A percentile compares a stretch with the other conserved stretches of the same genome.
Conservation (phyloP, 78 protist genomes). For the Emiliania huxleyi region DNA sequence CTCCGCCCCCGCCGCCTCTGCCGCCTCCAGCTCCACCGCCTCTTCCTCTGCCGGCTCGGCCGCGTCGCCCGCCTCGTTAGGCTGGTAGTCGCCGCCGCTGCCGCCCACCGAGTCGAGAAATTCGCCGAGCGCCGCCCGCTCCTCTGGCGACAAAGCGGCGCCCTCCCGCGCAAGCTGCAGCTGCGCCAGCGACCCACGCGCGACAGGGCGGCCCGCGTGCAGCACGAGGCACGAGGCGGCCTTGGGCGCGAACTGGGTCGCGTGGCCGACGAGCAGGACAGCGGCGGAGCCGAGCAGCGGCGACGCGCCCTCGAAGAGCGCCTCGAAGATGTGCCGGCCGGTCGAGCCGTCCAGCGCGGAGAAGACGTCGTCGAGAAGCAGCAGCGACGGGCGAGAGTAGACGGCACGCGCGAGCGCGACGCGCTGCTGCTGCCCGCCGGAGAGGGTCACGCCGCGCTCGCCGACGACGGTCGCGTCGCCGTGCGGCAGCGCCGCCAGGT, state of each 20-base stretch:
- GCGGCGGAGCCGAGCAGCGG: neutral
- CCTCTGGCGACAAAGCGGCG: neutral
- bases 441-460: slow-evolving; percentile 62
- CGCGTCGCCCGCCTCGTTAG: neutral
- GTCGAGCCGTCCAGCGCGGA: slow-evolving; percentile 83
- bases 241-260: neutral
- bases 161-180: neutral
- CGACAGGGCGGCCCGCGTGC: neutral
- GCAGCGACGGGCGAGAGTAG: slow-evolving; percentile 58
- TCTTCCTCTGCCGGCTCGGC: neutral
- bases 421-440: slow-evolving; percentile 78
- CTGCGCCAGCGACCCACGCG: neutral
- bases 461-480: slow-evolving; percentile 69
- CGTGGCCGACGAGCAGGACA: slow-evolving; percentile 21
- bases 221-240: slow-evolving; percentile 16
- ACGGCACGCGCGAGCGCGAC: slow-evolving; percentile 91
- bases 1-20: neutral
- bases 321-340: slow-evolving; percentile 35
- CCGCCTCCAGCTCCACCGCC: neutral
- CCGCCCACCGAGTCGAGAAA: neutral
- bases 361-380: slow-evolving; percentile 78
- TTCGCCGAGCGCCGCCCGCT: neutral
- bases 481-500: slow-evolving; percentile 53
- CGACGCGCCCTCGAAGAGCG: neutral
- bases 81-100: too few relatives aligned